These are phyloP conservation scores for Phytomonas francai DNA, from an alignment of 208 protist genomes.

Conservation along the genomic window DNA sequence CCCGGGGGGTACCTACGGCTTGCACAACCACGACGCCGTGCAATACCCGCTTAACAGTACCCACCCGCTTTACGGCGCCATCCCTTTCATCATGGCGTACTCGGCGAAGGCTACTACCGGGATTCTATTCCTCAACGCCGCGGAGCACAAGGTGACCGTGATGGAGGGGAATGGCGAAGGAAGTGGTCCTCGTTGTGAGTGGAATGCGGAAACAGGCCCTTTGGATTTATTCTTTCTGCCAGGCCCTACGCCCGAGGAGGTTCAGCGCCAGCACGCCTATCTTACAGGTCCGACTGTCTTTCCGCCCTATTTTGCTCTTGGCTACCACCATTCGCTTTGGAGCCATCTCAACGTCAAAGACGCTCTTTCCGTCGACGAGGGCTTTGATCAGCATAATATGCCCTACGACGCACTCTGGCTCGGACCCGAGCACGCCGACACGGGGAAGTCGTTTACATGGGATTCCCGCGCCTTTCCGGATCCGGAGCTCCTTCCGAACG, in stretches of 20 bases:
- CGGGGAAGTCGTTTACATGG: slow-evolving; percentile 98
- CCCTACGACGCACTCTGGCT: slow-evolving; percentile 99
- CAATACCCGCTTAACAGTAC: slow-evolving; percentile 94
- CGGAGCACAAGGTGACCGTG: slow-evolving; percentile 65
- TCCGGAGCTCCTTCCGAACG: slow-evolving; percentile 81
- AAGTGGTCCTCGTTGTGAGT: slow-evolving; percentile 43
- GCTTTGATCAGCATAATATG: slow-evolving; percentile 94
- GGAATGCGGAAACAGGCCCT: slow-evolving; percentile 90
- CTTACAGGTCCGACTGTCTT: slow-evolving; percentile 92
- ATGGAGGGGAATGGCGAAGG: background rate
- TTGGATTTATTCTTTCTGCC: slow-evolving; percentile 97
- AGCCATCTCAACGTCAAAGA: slow-evolving; percentile 95
- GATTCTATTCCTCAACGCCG: slow-evolving; percentile 94
- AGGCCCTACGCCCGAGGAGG: slow-evolving; percentile 73
- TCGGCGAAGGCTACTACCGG: slow-evolving; percentile 43
- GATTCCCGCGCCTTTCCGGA: slow-evolving; percentile 93
- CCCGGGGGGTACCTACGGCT: slow-evolving; percentile 74
- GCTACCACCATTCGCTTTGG: slow-evolving; percentile 98
- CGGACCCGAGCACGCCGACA: slow-evolving; percentile 99
- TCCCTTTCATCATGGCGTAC: slow-evolving; percentile 95
- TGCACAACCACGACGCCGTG: slow-evolving; percentile 98
- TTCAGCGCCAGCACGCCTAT: slow-evolving; percentile 90
- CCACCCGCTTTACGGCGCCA: slow-evolving; percentile 93
- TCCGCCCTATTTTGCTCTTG: slow-evolving; percentile 94
- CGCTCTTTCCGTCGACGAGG: slow-evolving; percentile 77